Percentiles rank a stretch among this genome's conserved stretches.
These are phyloP conservation scores for Hypholoma sublateritium DNA, from an alignment of 768 basidiomycete genomes.

Conservation along the genomic window DNA sequence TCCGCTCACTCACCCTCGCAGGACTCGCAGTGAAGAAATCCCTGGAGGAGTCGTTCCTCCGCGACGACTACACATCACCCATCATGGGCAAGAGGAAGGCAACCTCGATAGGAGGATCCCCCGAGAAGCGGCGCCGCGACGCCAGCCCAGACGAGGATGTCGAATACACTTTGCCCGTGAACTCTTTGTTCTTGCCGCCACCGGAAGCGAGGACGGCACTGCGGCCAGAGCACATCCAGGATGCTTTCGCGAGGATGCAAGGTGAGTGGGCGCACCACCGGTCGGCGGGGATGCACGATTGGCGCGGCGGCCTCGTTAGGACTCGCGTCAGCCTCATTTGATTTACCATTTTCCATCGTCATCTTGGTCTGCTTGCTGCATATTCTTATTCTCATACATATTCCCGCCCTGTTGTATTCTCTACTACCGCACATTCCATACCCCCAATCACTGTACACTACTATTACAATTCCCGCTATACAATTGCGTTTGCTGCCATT, in stretches of 20 bases:
- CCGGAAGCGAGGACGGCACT: constrained; percentile 79
- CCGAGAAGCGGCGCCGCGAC: constrained; percentile 55
- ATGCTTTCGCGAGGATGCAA: constrained; percentile 91
- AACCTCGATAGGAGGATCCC: constrained; percentile 40
- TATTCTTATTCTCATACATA: constrained; percentile 10
- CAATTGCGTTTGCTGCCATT: not conserved
- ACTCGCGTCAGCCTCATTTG: constrained; percentile 80
- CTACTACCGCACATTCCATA: not conserved
- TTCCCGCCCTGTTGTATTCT: constrained; percentile 1
- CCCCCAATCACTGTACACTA: constrained; percentile 5
- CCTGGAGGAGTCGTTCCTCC: constrained; percentile 68
- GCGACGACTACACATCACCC: constrained; percentile 66
- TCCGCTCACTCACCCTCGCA: constrained; percentile 86
- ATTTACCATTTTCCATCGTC: constrained; percentile 24
- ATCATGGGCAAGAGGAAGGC: constrained; percentile 72
- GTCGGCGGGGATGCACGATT: constrained; percentile 86
- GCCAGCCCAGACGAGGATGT: constrained; percentile 61
- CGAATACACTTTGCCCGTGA: constrained; percentile 65
- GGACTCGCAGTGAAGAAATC: constrained; percentile 83
- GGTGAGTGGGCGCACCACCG: constrained; percentile 79
- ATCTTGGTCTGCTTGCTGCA: constrained; percentile 2
- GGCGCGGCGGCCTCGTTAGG: constrained; percentile 81
- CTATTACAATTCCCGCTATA: constrained; percentile 1
- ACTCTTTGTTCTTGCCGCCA: constrained; percentile 78
- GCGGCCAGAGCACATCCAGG: constrained; percentile 84